Base-by-base conservation (phyloP, 768 basidiomycete species). In the Boletus patriciae region DNA sequence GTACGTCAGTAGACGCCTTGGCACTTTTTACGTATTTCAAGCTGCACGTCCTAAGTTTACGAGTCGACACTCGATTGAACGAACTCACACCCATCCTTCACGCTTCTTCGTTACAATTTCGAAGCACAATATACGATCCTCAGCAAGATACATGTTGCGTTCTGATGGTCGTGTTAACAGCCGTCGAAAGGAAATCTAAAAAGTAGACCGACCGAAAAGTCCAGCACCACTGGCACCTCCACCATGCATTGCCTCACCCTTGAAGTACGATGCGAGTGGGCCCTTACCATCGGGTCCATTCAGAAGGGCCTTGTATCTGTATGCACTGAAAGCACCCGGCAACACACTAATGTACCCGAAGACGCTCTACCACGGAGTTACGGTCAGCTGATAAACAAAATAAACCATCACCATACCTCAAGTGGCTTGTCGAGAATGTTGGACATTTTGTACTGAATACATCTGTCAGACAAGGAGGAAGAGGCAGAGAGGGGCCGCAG, bases 361-460 rank as follows among this genome's bases (percentile, higher is more conserved):
- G 63, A 92, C 86, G 67, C 88, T 90, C 86, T 80, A 54, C 31
- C 46, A 50, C 19, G 15, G 41, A 29, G 21, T 29, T 33, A 38
- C n/a, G 9, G 27, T 59, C n/a, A 57, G 41, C 43, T 13, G 15
- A 54, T 19, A 18, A 52, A 46, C 11, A 21, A 54, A 38, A 25
- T 15, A 38, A 47, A 50, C n/a, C 6, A 52, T n/a, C 6, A 37
- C 70, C 81, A 49, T 67, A 92, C 79, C 83, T 98, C 95, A 50
- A 94, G 81, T 1, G 95, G 94, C 71, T 98, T 98, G 71, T 98
- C 95, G 36, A 98, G 83, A 61, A 96, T 91, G 67, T 97, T 94
- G 25, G 92, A 93, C 87, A 92, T 92, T 77, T 96, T 96, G 77
- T 96, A 95, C 85, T 87, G 42, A 6, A 54, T 9, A 16, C 3